Evolutionary conservation across 108 stramenopile genomes (phyloP).

Genomic region (Aureococcus anophagefferens): DNA sequence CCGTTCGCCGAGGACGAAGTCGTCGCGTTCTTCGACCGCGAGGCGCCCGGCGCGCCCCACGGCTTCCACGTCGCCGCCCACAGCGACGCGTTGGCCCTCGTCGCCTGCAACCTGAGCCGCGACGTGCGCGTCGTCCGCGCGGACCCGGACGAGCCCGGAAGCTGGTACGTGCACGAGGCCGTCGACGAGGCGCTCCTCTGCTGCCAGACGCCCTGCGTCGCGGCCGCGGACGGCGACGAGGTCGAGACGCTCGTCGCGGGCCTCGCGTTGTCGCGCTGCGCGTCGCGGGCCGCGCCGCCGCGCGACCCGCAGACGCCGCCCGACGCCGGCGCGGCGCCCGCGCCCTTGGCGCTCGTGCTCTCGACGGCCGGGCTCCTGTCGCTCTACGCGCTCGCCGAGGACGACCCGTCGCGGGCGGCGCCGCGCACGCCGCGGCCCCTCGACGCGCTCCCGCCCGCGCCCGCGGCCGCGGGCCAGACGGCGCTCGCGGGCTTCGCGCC

Average conservation of each 20-base stretch:
- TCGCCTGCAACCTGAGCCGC: not conserved
- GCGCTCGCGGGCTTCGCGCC: not conserved
- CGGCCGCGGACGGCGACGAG: not conserved
- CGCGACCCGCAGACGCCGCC: not conserved
- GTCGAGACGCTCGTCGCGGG: not conserved
- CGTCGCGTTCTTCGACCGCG: too few relatives aligned
- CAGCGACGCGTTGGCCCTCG: not conserved
- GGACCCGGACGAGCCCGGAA: not conserved
- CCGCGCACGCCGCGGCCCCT: too few relatives aligned
- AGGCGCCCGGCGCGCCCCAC: too few relatives aligned
- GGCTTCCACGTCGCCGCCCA: too few relatives aligned
- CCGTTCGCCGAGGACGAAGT: too few relatives aligned
- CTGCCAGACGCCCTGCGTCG: not conserved
- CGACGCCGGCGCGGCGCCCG: not conserved
- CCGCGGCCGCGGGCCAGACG: not conserved
- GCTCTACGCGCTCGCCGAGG: not conserved
- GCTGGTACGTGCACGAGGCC: not conserved
- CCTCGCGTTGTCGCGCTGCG: not conserved
- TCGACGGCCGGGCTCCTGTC: not conserved
- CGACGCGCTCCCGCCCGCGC: not conserved
- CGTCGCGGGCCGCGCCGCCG: not conserved
- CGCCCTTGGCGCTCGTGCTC: not conserved
- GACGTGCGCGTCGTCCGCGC: not conserved
- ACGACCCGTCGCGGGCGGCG: not conserved
- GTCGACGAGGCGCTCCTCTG: not conserved